Base-by-base conservation (phyloP, 2,329 filamentous ascomycete species). In the Colletotrichum abscissum region DNA sequence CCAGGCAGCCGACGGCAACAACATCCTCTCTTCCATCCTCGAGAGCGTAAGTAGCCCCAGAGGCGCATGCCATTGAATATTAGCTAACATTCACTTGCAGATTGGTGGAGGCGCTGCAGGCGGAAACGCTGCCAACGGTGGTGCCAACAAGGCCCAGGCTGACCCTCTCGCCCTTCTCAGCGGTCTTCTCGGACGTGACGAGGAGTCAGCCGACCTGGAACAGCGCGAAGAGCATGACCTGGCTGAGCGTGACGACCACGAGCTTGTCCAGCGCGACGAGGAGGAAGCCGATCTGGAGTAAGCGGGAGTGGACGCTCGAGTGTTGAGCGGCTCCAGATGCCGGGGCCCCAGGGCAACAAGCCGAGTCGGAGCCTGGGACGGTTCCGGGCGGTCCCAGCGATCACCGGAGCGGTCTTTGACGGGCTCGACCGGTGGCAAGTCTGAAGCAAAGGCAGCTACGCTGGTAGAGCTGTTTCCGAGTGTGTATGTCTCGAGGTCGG, bases 391-490 rank as follows among this genome's bases (percentile, higher is more conserved):
- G 9, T 55, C 52, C 52, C n/a, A 55, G 52, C 52, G 52, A 55
- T 7, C 16, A 12, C 30, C n/a, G 42, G 42, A 14, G 22, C 22
- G 30, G 46, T 16, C 33, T 46, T 52, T n/a, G 28, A 46, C 28
- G 38, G 19, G 26, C 19, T 28, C n/a, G 26, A 64, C 14, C 19
- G 16, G 19, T n/a, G 57, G 54, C 26, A 49, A 28, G 22, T 30
- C 42, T 35, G 46, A 46, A 57, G 60, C 33, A 59, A 59, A 57
- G 66, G 35, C 38, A 71, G 62, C 56, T 71, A 71, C 62, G 56
- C 67, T 63, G 60, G 71, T 52, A 52, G 60, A 71, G 67, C 62
- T 70, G 71, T 64, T 73, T 55, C 46, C 54, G 38, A 57, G 28
- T 62, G 49, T 58, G 56, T 35, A 54, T 64, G 26, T 57, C 35